phyloP scores from a whole-genome alignment of 2,329 filamentous ascomycete species.

The Penicillium olsonii region DNA sequence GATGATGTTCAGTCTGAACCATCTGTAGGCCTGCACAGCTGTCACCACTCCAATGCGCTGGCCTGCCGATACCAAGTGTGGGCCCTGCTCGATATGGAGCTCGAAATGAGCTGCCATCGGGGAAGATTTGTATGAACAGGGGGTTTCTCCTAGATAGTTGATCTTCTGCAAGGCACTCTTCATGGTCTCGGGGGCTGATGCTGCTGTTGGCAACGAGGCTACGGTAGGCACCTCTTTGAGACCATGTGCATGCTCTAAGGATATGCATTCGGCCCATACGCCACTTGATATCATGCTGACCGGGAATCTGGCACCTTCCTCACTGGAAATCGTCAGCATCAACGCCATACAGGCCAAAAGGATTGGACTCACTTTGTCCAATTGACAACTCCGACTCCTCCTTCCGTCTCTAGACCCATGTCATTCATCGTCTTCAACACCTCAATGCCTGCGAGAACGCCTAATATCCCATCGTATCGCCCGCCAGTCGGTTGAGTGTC shows the following conservation, averaged over 20 bases:
- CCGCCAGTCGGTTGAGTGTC: slow-evolving; percentile 61
- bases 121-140: slow-evolving; percentile 58
- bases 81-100: slow-evolving; percentile 81
- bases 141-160: slow-evolving; percentile 62
- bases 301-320: slow-evolving; percentile 78
- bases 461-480: slow-evolving; percentile 66
- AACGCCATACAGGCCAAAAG: background rate
- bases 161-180: slow-evolving; percentile 70
- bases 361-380: slow-evolving; percentile 34
- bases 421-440: slow-evolving; percentile 69
- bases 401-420: slow-evolving; percentile 66
- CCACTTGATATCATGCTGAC: slow-evolving; percentile 71
- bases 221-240: slow-evolving; percentile 61
- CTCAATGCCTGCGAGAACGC: slow-evolving; percentile 72
- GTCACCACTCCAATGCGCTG: slow-evolving; percentile 70
- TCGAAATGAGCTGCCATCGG: slow-evolving; percentile 77
- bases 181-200: slow-evolving; percentile 62
- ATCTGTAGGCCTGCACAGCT: slow-evolving; percentile 74
- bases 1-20: slow-evolving; percentile 67
- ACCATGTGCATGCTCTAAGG: slow-evolving; percentile 62
- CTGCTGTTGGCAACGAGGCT: slow-evolving; percentile 44
- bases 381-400: slow-evolving; percentile 72
- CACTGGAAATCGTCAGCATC: slow-evolving; percentile 48
- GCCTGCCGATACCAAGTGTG: slow-evolving; percentile 65
- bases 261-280: slow-evolving; percentile 69